phyloP scores from a whole-genome alignment of 305 asterid genomes.

The Fraxinus albicans region DNA sequence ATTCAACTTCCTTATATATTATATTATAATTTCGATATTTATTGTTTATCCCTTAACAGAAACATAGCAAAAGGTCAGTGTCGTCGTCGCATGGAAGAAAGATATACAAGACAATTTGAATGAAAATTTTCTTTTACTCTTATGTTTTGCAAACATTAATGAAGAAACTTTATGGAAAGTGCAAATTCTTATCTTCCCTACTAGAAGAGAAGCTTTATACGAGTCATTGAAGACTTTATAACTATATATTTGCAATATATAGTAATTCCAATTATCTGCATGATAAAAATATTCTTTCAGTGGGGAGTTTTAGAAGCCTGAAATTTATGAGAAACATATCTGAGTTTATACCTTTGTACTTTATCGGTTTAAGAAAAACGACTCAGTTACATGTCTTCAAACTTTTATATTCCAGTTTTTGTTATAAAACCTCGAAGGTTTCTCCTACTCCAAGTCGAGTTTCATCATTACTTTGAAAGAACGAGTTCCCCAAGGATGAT shows the following conservation, averaged over 20 bases:
- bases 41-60: no score
- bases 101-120: not conserved
- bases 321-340: not conserved
- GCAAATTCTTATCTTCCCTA: not conserved
- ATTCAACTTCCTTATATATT: no score
- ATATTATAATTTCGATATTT: no score
- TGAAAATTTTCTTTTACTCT: not conserved
- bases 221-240: conserved; percentile 7
- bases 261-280: not conserved
- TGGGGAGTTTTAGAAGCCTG: not conserved
- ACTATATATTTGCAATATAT: not conserved
- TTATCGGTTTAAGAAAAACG: not conserved
- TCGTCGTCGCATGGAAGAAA: not conserved
- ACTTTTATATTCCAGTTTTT: no score
- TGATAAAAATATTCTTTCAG: not conserved
- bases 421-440: no score
- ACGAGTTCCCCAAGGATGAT: no score
- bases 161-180: not conserved
- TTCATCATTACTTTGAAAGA: no score
- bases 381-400: no score
- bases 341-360: not conserved
- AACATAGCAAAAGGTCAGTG: no score
- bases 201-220: not conserved
- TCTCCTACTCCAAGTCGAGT: no score
- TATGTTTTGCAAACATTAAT: not conserved